phyloP scores from a whole-genome alignment of 1,284 basidiomycete genomes.

The Anthracocystis panici-leucophaei region DNA sequence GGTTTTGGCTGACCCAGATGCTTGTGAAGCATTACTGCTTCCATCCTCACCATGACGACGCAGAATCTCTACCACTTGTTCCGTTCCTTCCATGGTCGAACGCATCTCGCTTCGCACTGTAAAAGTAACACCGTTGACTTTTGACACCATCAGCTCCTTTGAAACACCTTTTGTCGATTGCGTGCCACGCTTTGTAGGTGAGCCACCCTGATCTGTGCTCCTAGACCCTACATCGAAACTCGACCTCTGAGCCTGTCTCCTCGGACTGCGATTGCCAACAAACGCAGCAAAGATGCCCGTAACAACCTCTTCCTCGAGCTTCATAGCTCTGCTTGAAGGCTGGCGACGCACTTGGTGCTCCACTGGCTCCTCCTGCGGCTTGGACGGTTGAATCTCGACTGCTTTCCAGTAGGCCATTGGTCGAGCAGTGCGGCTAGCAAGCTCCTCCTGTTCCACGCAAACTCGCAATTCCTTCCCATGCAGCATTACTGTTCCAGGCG shows the following conservation, averaged over 20 bases:
- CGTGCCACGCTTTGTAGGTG: conserved; percentile 1
- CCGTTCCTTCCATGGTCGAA: conserved; percentile 3
- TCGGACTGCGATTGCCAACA: conserved; percentile 47
- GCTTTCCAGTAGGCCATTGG: conserved; percentile 41
- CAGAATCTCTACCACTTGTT: conserved; percentile 32
- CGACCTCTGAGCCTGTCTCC: conserved; percentile 23
- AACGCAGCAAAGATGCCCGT: conserved; percentile 46
- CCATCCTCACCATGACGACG: conserved; percentile 12
- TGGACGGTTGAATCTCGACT: conserved; percentile 21
- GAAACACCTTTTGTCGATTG: not conserved
- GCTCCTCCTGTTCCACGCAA: conserved; percentile 21
- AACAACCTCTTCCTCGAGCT: conserved; percentile 39
- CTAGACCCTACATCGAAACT: conserved; percentile 13
- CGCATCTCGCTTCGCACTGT: conserved; percentile 21
- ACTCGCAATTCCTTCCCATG: conserved; percentile 22
- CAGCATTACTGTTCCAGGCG: conserved; percentile 24
- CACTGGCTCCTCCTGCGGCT: not conserved
- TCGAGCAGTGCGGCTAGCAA: not conserved
- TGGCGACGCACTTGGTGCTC: conserved; percentile 24
- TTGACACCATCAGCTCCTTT: conserved; percentile 39
- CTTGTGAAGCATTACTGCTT: conserved; percentile 3
- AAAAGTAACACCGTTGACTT: conserved; percentile 29
- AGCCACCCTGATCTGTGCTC: not conserved
- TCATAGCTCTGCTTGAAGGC: conserved; percentile 36
- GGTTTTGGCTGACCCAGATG: conserved; percentile 7